phyloP scores from a whole-genome alignment of 306 rosid genomes.

The Trifolium dubium region DNA sequence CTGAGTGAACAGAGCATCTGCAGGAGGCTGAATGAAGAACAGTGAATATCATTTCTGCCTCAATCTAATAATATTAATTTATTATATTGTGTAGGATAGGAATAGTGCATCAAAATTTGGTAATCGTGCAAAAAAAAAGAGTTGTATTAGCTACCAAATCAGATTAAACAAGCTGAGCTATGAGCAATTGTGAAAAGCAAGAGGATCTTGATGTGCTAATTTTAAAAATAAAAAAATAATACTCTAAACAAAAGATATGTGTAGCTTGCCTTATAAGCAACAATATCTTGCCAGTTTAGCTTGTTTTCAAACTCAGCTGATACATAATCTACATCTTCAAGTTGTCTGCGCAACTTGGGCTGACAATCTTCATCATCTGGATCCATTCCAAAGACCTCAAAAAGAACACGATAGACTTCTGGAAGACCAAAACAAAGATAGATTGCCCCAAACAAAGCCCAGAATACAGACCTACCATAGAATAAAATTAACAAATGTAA shows the following conservation, averaged over 20 bases:
- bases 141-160: not conserved
- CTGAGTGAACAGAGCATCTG: conserved; percentile 94
- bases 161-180: conserved; percentile 28
- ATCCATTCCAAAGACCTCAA: conserved; percentile 97
- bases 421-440: conserved; percentile 95
- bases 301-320: conserved; percentile 86
- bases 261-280: conserved; percentile 74
- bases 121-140: conserved; percentile 25
- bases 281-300: conserved; percentile 93
- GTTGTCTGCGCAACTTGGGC: conserved; percentile 86
- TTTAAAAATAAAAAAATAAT: conserved; percentile 1
- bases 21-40: conserved; percentile 74
- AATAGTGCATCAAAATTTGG: conserved; percentile 1
- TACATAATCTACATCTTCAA: conserved; percentile 93
- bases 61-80: conserved; percentile 34
- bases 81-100: conserved; percentile 23
- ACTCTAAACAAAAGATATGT: conserved; percentile 33
- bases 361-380: conserved; percentile 87
- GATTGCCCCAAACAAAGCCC: conserved; percentile 98
- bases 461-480: conserved; percentile 79
- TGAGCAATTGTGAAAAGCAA: not conserved
- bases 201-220: conserved; percentile 16
- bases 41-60: conserved; percentile 44
- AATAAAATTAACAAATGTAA: conserved; percentile 30
- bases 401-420: conserved; percentile 95